phyloP scores from a whole-genome alignment of 306 rosid genomes.

The Spatholobus suberectus region DNA sequence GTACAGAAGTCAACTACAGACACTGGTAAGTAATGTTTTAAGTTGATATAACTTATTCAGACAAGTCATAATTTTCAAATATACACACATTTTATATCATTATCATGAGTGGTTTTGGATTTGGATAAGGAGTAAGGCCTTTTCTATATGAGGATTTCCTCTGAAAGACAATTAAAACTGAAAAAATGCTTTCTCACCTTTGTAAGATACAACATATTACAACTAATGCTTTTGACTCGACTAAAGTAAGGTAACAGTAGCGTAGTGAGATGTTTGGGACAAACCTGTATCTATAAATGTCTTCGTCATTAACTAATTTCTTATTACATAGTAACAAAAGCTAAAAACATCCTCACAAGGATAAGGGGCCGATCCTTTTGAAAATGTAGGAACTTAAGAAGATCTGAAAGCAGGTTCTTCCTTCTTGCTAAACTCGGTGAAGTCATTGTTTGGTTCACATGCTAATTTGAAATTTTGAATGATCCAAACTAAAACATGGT shows the following conservation, averaged over 20 bases:
- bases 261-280: slow-evolving; percentile 20
- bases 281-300: slow-evolving; percentile 61
- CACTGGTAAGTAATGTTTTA: no score
- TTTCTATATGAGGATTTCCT: no score
- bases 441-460: slow-evolving; percentile 66
- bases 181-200: slow-evolving; percentile 75
- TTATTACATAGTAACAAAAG: slow-evolving; percentile 63
- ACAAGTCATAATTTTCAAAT: no score
- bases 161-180: slow-evolving; percentile 59
- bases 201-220: slow-evolving; percentile 43
- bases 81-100: no score
- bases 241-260: background rate
- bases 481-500: background rate
- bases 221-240: slow-evolving; percentile 15
- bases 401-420: slow-evolving; percentile 54
- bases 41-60: no score
- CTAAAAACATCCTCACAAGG: slow-evolving; percentile 40
- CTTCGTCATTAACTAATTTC: slow-evolving; percentile 62
- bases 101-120: no score
- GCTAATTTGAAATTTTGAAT: no score
- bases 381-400: slow-evolving; percentile 40
- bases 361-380: slow-evolving; percentile 41
- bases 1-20: no score
- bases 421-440: slow-evolving; percentile 49
- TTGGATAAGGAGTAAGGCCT: no score